These are phyloP conservation scores for Cicer arietinum DNA, from an alignment of 306 rosid species.

Conservation along the genomic window DNA sequence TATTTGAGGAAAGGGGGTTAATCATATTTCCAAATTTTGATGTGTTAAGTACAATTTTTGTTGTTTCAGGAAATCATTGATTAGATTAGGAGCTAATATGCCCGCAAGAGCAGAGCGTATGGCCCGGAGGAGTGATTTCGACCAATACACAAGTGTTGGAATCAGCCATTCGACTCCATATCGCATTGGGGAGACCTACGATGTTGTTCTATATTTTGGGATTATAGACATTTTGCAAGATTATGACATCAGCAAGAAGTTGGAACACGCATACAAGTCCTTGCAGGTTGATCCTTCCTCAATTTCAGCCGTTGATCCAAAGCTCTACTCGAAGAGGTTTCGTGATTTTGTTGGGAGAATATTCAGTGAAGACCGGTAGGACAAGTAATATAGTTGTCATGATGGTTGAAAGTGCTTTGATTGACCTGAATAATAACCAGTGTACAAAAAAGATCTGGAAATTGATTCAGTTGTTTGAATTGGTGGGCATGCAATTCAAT, in stretches of 20 bases:
- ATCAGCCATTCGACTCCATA: conserved; percentile 72
- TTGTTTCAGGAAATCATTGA: conserved; percentile 77
- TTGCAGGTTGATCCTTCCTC: conserved; percentile 82
- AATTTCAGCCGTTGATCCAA: conserved; percentile 98
- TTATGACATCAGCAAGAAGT: conserved; percentile 91
- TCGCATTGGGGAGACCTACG: conserved; percentile 69
- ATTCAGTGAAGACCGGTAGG: conserved; percentile 79
- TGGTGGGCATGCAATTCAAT: conserved; percentile 12
- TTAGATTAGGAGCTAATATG: conserved; percentile 94
- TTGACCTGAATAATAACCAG: conserved; percentile 14
- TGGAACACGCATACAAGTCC: conserved; percentile 96
- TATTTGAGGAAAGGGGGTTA: neutral
- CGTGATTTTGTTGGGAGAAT: conserved; percentile 88
- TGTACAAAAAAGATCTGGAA: conserved; percentile 9
- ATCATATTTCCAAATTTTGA: conserved; percentile 3
- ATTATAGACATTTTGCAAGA: conserved; percentile 95
- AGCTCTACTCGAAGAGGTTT: conserved; percentile 89
- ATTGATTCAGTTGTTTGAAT: conserved; percentile 2
- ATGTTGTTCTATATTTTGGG: conserved; percentile 86
- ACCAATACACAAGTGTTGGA: conserved; percentile 74
- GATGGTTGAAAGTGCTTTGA: conserved; percentile 7
- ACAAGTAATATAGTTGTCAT: neutral
- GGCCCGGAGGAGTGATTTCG: conserved; percentile 84
- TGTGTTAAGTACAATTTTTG: neutral
- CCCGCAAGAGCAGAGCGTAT: conserved; percentile 94